phyloP scores from a whole-genome alignment of 2,329 filamentous ascomycete genomes.

The Calonectria naviculata region DNA sequence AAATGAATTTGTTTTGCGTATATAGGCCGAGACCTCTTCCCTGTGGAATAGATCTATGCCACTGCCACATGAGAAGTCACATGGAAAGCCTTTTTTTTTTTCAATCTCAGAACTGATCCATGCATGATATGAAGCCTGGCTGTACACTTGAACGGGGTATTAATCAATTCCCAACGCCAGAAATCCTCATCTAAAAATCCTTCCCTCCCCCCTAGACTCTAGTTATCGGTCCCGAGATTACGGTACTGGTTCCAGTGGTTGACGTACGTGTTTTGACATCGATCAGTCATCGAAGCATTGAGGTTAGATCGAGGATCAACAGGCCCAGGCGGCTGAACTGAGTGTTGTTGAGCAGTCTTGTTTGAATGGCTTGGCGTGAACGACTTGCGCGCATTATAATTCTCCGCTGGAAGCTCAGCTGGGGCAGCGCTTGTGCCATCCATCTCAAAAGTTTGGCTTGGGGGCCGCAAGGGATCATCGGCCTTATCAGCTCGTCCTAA shows the following conservation, averaged over 20 bases:
- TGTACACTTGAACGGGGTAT: constrained; percentile 36
- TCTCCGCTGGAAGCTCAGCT: constrained; percentile 47
- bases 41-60: constrained; percentile 31
- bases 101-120: constrained; percentile 29
- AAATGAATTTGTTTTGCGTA: constrained; percentile 26
- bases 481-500: constrained; percentile 48
- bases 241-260: constrained; percentile 53
- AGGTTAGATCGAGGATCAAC: constrained; percentile 49
- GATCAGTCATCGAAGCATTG: constrained; percentile 43
- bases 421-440: constrained; percentile 46
- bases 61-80: constrained; percentile 20
- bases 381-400: constrained; percentile 10
- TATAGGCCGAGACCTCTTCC: constrained; percentile 23
- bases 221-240: constrained; percentile 26
- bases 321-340: constrained; percentile 25
- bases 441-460: constrained; percentile 50
- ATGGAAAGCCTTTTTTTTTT: constrained; percentile 23
- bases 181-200: constrained; percentile 32
- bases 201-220: background rate
- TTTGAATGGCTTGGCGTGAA: constrained; percentile 13
- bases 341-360: constrained; percentile 16
- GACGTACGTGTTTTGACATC: constrained; percentile 44
- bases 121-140: constrained; percentile 28
- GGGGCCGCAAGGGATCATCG: constrained; percentile 39
- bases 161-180: constrained; percentile 36